Percentiles rank a stretch among this genome's conserved stretches.
Conservation (phyloP, 2,329 filamentous ascomycete genomes). For the Nigrospora sphaerica region DNA sequence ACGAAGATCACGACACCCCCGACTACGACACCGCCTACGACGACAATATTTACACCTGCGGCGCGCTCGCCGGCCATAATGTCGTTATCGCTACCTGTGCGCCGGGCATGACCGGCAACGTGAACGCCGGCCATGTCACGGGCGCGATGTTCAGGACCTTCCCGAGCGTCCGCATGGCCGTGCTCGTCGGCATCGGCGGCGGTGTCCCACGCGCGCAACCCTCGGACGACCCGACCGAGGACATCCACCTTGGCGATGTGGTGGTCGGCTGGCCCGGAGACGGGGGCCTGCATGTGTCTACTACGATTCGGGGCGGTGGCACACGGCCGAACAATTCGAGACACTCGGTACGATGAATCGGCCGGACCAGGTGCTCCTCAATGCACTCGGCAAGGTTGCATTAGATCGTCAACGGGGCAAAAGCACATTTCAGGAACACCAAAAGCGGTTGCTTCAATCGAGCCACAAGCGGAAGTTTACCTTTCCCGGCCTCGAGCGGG, state of each 20-base stretch:
- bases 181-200: slow-evolving; percentile 8
- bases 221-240: not conserved
- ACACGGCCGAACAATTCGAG: not conserved
- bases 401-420: not conserved
- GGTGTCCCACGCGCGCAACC: slow-evolving; percentile 1
- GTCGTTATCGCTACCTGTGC: slow-evolving; percentile 8
- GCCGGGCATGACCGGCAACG: slow-evolving; percentile 4
- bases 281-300: not conserved
- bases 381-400: not conserved
- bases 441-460: not conserved
- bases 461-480: too few species aligned
- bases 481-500: not conserved
- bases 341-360: not conserved
- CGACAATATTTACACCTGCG: slow-evolving; percentile 7
- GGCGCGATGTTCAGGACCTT: slow-evolving; percentile 8
- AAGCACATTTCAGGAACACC: not conserved
- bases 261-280: slow-evolving; percentile 1
- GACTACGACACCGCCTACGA: slow-evolving; percentile 6
- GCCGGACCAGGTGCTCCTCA: not conserved
- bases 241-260: slow-evolving; percentile 1
- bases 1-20: slow-evolving; percentile 6
- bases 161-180: slow-evolving; percentile 6
- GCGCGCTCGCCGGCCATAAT: slow-evolving; percentile 4
- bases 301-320: not conserved
- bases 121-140: slow-evolving; percentile 5